Percentiles rank a stretch among this genome's conserved stretches.
phyloP scores from a whole-genome alignment of 2,329 filamentous ascomycete species.

The Fusarium pseudocircinatum region DNA sequence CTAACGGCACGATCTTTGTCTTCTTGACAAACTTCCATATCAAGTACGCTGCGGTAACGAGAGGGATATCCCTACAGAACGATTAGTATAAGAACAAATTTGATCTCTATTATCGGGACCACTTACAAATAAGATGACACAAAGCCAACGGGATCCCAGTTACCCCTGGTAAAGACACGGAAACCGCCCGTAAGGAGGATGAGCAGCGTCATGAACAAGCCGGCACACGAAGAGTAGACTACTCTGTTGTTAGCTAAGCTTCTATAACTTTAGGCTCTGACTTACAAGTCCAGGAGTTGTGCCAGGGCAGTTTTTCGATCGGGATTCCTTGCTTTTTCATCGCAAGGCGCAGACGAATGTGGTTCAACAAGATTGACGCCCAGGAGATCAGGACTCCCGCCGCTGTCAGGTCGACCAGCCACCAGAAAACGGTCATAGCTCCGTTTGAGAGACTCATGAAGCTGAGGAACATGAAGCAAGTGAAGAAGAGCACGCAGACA shows the following conservation, averaged over 20 bases:
- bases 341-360: conserved; percentile 65
- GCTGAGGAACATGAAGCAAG: conserved; percentile 64
- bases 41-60: conserved; percentile 65
- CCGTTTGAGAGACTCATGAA: conserved; percentile 66
- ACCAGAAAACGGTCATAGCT: conserved; percentile 72
- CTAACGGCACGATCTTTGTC: conserved; percentile 63
- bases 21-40: conserved; percentile 74
- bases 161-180: conserved; percentile 66
- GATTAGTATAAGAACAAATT: conserved; percentile 12
- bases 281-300: conserved; percentile 70
- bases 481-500: conserved; percentile 63
- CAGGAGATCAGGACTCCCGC: conserved; percentile 72
- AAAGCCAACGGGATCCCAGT: conserved; percentile 66
- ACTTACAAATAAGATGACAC: conserved; percentile 71
- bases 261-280: background rate
- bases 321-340: conserved; percentile 65
- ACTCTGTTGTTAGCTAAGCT: background rate
- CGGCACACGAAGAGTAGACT: conserved; percentile 70
- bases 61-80: conserved; percentile 63
- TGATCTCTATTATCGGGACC: fast-evolving
- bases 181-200: conserved; percentile 79
- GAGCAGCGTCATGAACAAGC: conserved; percentile 68
- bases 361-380: conserved; percentile 68
- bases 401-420: conserved; percentile 70
- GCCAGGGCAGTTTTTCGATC: conserved; percentile 64